Percentiles rank a stretch among this genome's conserved stretches.
phyloP scores from a whole-genome alignment of 2,329 filamentous ascomycete species.

The Ploettnerulaceae sp. region DNA sequence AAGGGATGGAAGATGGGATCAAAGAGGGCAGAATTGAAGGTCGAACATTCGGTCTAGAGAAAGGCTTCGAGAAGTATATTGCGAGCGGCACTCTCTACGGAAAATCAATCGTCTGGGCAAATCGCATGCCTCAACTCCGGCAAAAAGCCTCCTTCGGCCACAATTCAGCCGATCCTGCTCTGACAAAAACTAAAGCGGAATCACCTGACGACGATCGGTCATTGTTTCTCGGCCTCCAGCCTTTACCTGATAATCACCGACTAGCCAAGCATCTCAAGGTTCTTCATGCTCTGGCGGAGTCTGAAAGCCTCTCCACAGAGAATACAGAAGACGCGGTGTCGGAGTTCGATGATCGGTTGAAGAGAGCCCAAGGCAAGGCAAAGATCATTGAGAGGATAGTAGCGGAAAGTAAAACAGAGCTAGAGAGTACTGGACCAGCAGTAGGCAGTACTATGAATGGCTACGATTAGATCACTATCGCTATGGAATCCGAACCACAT shows the following conservation, averaged over 20 bases:
- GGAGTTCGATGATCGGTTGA: constrained; percentile 85
- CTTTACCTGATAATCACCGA: constrained; percentile 52
- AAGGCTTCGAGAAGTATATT: constrained; percentile 88
- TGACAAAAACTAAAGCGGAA: background rate
- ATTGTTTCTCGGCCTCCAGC: constrained; percentile 37
- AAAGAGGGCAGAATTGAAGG: constrained; percentile 81
- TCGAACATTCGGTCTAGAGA: constrained; percentile 82
- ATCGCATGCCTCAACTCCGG: constrained; percentile 48
- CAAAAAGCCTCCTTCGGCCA: background rate
- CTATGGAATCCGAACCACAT: too few relatives aligned
- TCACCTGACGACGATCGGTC: background rate
- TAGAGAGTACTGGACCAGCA: background rate
- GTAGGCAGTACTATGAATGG: too few relatives aligned
- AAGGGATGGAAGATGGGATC: constrained; percentile 71
- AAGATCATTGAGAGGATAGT: constrained; percentile 77
- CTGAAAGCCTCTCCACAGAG: constrained; percentile 67
- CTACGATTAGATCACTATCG: too few relatives aligned
- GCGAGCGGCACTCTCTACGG: constrained; percentile 76
- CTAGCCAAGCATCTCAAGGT: constrained; percentile 71
- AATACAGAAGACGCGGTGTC: constrained; percentile 88
- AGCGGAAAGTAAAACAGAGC: constrained; percentile 36
- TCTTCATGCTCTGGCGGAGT: constrained; percentile 74
- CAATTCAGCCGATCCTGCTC: background rate
- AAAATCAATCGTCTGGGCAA: constrained; percentile 77
- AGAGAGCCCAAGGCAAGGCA: constrained; percentile 74